Conservation (phyloP, 768 basidiomycete species). For the Mycena vulgaris region DNA sequence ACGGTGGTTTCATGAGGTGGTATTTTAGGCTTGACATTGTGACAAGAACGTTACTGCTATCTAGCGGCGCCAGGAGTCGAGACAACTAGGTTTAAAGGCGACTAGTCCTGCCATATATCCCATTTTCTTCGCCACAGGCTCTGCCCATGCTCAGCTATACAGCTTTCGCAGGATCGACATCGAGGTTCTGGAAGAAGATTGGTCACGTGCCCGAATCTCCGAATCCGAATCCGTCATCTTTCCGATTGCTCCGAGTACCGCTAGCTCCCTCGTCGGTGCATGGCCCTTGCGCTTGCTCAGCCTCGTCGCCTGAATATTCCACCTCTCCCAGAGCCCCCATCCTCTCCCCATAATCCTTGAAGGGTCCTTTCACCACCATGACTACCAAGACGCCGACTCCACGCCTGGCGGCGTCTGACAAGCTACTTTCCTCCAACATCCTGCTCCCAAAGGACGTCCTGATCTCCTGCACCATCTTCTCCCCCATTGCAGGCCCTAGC, state of each 20-base stretch:
- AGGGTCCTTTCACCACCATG: slow-evolving; percentile 19
- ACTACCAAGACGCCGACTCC: slow-evolving; percentile 30
- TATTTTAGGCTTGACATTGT: too few relatives aligned
- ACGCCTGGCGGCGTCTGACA: slow-evolving; percentile 34
- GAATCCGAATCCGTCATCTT: slow-evolving; percentile 23
- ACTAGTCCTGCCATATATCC: too few relatives aligned
- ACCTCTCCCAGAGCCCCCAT: not conserved
- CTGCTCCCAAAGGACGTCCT: slow-evolving; percentile 34
- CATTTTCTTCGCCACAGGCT: too few relatives aligned
- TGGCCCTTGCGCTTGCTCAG: slow-evolving; percentile 24
- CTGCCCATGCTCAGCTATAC: too few relatives aligned
- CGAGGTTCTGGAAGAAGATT: not conserved
- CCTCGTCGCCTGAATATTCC: not conserved
- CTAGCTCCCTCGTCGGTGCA: slow-evolving; percentile 7
- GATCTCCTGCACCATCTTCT: slow-evolving; percentile 33
- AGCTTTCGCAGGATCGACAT: not conserved
- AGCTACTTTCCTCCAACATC: slow-evolving; percentile 36
- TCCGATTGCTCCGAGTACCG: not conserved
- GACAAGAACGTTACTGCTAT: too few relatives aligned
- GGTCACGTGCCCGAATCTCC: slow-evolving; percentile 3
- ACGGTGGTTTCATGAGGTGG: too few relatives aligned
- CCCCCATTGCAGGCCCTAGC: slow-evolving; percentile 37
- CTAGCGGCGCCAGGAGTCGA: too few relatives aligned
- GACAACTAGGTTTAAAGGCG: too few relatives aligned
- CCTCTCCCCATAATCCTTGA: slow-evolving; percentile 1